phyloP scores from a whole-genome alignment of 108 stramenopile genomes.

The Parmales sp. region DNA sequence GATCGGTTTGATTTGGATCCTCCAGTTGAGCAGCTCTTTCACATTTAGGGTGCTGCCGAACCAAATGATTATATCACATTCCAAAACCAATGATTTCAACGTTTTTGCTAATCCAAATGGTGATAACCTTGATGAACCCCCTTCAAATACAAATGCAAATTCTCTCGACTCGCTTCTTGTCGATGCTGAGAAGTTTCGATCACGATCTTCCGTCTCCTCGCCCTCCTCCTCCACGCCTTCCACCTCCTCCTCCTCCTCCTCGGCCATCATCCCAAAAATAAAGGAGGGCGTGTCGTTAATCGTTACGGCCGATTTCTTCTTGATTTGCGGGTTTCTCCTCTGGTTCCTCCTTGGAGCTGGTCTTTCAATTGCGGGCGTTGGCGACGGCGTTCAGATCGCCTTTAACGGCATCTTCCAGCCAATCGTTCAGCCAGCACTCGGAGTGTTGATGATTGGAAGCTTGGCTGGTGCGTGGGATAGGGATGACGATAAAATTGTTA shows the following conservation, averaged over 20 bases:
- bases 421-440: not conserved
- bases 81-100: too few relatives aligned
- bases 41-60: too few relatives aligned
- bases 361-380: not conserved
- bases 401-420: slow-evolving; percentile 11
- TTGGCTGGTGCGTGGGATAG: not conserved
- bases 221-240: not conserved
- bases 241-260: not conserved
- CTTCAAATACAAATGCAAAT: too few relatives aligned
- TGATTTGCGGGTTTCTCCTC: not conserved
- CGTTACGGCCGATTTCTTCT: not conserved
- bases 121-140: too few relatives aligned
- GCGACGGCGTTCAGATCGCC: not conserved
- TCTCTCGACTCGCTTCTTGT: not conserved
- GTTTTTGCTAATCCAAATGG: too few relatives aligned
- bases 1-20: too few relatives aligned
- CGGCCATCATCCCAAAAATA: not conserved
- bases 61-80: too few relatives aligned
- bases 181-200: not conserved
- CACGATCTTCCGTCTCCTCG: not conserved
- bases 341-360: too few relatives aligned
- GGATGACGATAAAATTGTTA: too few relatives aligned
- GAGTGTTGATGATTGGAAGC: not conserved
- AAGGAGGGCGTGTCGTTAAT: too few relatives aligned
- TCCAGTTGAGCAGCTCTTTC: too few relatives aligned